Evolutionary conservation across 495 filamentous ascomycete species (phyloP).

Genomic region (Collariella sp.): DNA sequence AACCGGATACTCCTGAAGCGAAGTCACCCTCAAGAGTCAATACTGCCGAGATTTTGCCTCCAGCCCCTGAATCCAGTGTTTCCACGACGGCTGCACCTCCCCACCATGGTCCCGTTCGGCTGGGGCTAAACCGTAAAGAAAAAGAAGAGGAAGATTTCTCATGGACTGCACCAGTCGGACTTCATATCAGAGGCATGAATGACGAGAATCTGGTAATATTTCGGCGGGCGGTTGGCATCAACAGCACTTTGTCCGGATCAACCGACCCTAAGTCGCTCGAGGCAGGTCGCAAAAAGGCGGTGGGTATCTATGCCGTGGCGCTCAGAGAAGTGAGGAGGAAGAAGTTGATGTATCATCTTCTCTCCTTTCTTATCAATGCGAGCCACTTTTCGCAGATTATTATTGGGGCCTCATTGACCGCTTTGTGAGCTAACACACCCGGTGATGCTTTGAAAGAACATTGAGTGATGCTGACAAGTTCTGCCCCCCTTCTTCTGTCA

Average conservation of each 20-base stretch:
- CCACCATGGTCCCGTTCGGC: background rate
- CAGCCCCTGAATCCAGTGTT: background rate
- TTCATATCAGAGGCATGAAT: constrained; percentile 31
- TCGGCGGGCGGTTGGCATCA: constrained; percentile 37
- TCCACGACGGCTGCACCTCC: background rate
- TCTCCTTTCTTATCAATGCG: constrained; percentile 30
- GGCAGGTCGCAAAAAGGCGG: constrained; percentile 30
- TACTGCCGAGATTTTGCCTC: background rate
- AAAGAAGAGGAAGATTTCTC: constrained; percentile 20
- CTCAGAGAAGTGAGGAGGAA: constrained; percentile 26
- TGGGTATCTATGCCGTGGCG: constrained; percentile 32
- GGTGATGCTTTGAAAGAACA: background rate
- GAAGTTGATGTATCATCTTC: constrained; percentile 15
- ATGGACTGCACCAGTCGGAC: constrained; percentile 36
- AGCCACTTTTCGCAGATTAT: constrained; percentile 37
- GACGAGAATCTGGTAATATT: constrained; percentile 41
- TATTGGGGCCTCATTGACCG: constrained; percentile 40
- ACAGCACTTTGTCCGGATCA: constrained; percentile 15
- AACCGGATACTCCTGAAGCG: background rate
- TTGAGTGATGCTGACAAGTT: background rate
- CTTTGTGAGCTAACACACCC: constrained; percentile 18
- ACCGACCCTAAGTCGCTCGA: constrained; percentile 29
- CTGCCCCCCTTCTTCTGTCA: background rate
- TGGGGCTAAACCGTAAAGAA: background rate
- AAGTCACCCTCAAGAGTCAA: background rate